Evolutionary conservation across 2,329 filamentous ascomycete species (phyloP).

Genomic region (Neofusicoccum kwambonambiense): DNA sequence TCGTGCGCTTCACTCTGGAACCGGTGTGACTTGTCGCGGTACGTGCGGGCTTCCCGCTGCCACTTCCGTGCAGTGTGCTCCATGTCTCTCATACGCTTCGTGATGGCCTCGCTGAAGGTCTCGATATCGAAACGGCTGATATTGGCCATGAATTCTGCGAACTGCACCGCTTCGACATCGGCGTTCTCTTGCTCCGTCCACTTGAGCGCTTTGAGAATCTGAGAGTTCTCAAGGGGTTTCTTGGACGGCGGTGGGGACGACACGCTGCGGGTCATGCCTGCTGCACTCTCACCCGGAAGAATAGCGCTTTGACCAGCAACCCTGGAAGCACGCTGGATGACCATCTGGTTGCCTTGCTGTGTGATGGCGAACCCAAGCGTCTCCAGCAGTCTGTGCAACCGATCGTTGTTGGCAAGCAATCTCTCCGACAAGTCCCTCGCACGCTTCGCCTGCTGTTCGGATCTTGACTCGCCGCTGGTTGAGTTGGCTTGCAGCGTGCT

Average conservation of each 20-base stretch:
- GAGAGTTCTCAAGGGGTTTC: constrained; percentile 59
- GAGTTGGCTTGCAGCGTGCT: constrained; percentile 53
- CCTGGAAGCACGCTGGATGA: constrained; percentile 69
- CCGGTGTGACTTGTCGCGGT: constrained; percentile 80
- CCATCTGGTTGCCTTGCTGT: constrained; percentile 69
- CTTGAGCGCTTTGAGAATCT: constrained; percentile 71
- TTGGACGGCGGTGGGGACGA: constrained; percentile 51
- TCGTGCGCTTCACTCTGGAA: constrained; percentile 84
- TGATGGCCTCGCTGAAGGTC: constrained; percentile 77
- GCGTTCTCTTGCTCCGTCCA: constrained; percentile 74
- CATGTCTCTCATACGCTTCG: constrained; percentile 87
- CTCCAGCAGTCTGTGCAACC: constrained; percentile 79
- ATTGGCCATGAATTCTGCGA: constrained; percentile 69
- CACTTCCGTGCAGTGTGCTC: constrained; percentile 92
- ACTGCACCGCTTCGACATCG: constrained; percentile 69
- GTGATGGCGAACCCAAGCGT: constrained; percentile 80
- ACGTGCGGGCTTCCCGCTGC: constrained; percentile 82
- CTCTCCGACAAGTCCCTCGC: constrained; percentile 82
- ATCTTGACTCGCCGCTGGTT: constrained; percentile 5
- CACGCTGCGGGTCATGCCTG: constrained; percentile 40
- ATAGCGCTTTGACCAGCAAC: constrained; percentile 47
- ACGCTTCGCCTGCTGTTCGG: constrained; percentile 61
- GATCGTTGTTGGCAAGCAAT: constrained; percentile 79
- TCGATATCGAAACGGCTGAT: constrained; percentile 81
- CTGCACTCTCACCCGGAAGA: constrained; percentile 35